These are phyloP conservation scores for Backusella sp. DNA, from an alignment of 192 early-diverging fungal genomes.

Conservation along the genomic window DNA sequence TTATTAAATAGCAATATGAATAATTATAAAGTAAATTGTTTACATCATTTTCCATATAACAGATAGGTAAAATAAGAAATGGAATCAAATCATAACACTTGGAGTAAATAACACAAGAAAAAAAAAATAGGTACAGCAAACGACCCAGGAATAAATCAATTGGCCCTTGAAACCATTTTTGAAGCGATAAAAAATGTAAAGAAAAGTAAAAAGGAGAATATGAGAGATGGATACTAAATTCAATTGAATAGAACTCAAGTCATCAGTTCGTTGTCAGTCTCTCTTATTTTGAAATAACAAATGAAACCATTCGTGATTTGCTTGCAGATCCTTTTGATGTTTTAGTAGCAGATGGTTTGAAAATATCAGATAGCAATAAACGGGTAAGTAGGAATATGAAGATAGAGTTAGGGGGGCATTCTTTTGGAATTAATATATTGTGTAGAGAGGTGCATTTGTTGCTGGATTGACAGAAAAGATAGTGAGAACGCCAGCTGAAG, in stretches of 20 bases:
- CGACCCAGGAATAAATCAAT: background rate
- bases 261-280: background rate
- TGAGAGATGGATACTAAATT: background rate
- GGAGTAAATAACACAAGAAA: background rate
- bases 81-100: background rate
- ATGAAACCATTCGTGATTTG: constrained; percentile 10
- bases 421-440: background rate
- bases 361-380: constrained; percentile 13
- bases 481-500: background rate
- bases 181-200: constrained; percentile 2
- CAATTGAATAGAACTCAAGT: background rate
- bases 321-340: constrained; percentile 7
- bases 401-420: background rate
- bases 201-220: background rate
- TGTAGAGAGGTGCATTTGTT: constrained; percentile 11
- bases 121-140: background rate
- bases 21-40: background rate
- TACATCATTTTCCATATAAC: background rate
- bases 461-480: background rate
- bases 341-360: constrained; percentile 1
- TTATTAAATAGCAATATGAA: background rate
- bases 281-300: constrained; percentile 8
- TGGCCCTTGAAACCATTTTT: constrained; percentile 8
- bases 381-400: background rate
- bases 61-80: background rate